These are phyloP conservation scores for Lasiosphaeris hirsuta DNA, from an alignment of 495 filamentous ascomycete species.

Conservation along the genomic window DNA sequence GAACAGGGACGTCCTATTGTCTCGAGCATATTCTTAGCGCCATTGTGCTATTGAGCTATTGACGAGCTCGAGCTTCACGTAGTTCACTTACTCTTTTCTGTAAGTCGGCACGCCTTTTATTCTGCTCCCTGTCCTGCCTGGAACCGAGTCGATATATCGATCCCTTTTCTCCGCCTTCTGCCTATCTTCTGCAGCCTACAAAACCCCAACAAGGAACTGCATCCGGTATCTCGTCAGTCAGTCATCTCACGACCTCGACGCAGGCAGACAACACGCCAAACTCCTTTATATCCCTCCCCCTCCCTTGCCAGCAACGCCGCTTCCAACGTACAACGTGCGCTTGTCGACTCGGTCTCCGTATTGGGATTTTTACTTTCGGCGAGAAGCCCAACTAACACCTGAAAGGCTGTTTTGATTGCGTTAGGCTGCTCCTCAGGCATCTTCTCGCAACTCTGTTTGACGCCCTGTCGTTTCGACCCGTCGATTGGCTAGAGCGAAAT, in stretches of 20 bases:
- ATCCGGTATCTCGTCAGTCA: slow-evolving; percentile 1
- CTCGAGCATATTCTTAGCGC: background rate
- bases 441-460: background rate
- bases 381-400: slow-evolving; percentile 10
- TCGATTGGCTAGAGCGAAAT: slow-evolving; percentile 3
- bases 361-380: slow-evolving; percentile 3
- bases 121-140: slow-evolving; percentile 5
- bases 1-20: slow-evolving; percentile 4
- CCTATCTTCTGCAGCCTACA: slow-evolving; percentile 12
- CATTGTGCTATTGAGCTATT: background rate
- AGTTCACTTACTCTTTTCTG: slow-evolving; percentile 3
- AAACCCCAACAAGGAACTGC: slow-evolving; percentile 10
- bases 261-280: slow-evolving; percentile 5
- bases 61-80: slow-evolving; percentile 6
- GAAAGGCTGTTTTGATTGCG: background rate
- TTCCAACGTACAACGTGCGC: background rate
- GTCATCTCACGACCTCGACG: slow-evolving; percentile 1
- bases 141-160: slow-evolving; percentile 11
- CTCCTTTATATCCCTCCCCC: slow-evolving; percentile 5
- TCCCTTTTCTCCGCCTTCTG: slow-evolving; percentile 3
- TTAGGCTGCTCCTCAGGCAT: slow-evolving; percentile 4
- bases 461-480: slow-evolving; percentile 4
- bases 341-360: background rate
- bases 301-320: background rate
- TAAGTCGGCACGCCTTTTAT: slow-evolving; percentile 1